phyloP scores from a whole-genome alignment of 1,284 basidiomycete genomes.

The Apiotrichum sp. region DNA sequence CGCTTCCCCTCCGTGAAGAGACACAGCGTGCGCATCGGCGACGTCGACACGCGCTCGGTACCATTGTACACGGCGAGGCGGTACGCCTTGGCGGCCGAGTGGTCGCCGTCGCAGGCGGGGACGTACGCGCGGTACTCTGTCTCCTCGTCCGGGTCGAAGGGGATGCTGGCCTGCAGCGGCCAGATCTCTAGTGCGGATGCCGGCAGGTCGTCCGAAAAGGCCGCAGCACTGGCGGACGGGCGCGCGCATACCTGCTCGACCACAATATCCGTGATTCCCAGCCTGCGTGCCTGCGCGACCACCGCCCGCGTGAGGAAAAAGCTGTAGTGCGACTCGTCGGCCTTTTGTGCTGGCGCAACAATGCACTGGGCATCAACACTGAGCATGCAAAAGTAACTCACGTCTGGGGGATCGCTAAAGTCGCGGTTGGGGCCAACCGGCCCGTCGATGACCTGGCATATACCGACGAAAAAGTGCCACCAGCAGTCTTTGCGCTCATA shows the following conservation, averaged over 20 bases:
- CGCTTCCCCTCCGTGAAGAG: slow-evolving; percentile 27
- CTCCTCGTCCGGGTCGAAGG: slow-evolving; percentile 10
- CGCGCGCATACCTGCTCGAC: slow-evolving; percentile 38
- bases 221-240: slow-evolving; percentile 15
- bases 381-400: slow-evolving; percentile 10
- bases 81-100: slow-evolving; percentile 32
- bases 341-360: slow-evolving; percentile 17
- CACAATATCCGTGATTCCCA: slow-evolving; percentile 22
- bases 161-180: slow-evolving; percentile 3
- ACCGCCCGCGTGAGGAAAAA: slow-evolving; percentile 28
- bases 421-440: slow-evolving; percentile 38
- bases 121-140: slow-evolving; percentile 20
- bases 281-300: slow-evolving; percentile 5
- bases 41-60: slow-evolving; percentile 25
- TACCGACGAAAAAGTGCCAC: slow-evolving; percentile 32
- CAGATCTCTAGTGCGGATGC: slow-evolving; percentile 6
- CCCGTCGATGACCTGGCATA: slow-evolving; percentile 38
- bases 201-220: background rate
- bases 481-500: slow-evolving; percentile 35
- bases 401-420: slow-evolving; percentile 34
- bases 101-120: slow-evolving; percentile 23
- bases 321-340: slow-evolving; percentile 19
- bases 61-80: slow-evolving; percentile 27
- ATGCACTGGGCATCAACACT: slow-evolving; percentile 22
- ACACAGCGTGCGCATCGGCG: slow-evolving; percentile 31